These are phyloP conservation scores for Starmerella bacillaris DNA, from an alignment of 805 yeast genomes.

Conservation along the genomic window DNA sequence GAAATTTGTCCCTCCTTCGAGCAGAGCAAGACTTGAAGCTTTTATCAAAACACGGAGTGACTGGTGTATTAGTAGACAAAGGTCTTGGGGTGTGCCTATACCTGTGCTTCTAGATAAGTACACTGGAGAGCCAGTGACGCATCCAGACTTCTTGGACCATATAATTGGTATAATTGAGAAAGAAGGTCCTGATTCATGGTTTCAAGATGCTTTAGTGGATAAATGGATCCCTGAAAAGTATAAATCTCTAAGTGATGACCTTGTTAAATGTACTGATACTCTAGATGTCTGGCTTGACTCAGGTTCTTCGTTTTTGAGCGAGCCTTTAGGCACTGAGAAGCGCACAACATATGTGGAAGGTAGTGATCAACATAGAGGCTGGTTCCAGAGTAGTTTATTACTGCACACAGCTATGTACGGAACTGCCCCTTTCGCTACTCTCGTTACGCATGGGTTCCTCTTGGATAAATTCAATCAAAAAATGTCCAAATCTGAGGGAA, in stretches of 20 bases:
- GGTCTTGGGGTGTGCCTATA: conserved; percentile 96
- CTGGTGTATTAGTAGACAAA: conserved; percentile 95
- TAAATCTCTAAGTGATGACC: conserved; percentile 29
- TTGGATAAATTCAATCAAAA: conserved; percentile 71
- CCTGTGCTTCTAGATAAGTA: conserved; percentile 56
- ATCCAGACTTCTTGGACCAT: conserved; percentile 35
- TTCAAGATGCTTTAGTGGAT: conserved; percentile 31
- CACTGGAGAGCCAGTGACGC: conserved; percentile 48
- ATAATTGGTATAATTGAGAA: conserved; percentile 39
- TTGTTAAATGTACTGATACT: conserved; percentile 62
- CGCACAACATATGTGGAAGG: conserved; percentile 81
- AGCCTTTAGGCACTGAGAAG: conserved; percentile 26
- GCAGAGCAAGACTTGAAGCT: conserved; percentile 49
- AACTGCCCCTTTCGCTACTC: conserved; percentile 49
- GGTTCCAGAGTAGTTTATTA: conserved; percentile 90
- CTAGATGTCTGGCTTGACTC: conserved; percentile 99
- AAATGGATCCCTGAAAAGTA: conserved; percentile 52
- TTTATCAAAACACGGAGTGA: conserved; percentile 67
- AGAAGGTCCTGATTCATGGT: conserved; percentile 53
- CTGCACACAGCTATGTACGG: conserved; percentile 43
- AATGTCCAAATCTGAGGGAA: conserved; percentile 89
- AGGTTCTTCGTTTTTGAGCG: conserved; percentile 75
- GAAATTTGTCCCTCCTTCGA: conserved; percentile 54
- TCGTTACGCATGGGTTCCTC: conserved; percentile 87
- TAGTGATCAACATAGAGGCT: conserved; percentile 95